A percentile compares a stretch with the other conserved stretches of the same genome.
Evolutionary conservation across 768 basidiomycete genomes (phyloP).

Genomic region (Tephrocybe sp.): DNA sequence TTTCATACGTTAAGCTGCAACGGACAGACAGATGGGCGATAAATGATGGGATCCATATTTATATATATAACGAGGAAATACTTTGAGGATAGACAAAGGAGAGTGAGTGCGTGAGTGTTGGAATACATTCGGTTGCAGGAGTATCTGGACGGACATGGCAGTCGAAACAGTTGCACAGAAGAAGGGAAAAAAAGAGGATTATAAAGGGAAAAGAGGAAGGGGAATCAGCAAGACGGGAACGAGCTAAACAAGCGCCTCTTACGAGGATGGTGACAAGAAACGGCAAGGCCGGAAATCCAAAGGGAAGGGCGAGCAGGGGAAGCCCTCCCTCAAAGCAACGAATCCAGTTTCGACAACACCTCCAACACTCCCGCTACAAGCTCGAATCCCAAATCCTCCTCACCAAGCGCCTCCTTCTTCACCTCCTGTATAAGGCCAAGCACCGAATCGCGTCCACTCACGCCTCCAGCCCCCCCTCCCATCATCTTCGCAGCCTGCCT

Average conservation of each 20-base stretch:
- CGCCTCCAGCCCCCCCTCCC: conserved; percentile 47
- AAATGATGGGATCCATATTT: not conserved
- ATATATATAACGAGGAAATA: not conserved
- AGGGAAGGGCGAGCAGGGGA: too few relatives aligned
- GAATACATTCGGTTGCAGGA: not conserved
- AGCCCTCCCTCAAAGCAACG: conserved; percentile 50
- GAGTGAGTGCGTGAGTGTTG: not conserved
- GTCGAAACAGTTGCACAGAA: too few relatives aligned
- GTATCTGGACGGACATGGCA: not conserved
- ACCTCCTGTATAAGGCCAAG: conserved; percentile 74
- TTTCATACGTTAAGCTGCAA: too few relatives aligned
- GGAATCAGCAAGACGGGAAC: too few relatives aligned
- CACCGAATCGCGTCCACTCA: conserved; percentile 58
- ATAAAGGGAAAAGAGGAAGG: not conserved
- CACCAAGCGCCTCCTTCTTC: conserved; percentile 62
- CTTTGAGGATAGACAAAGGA: not conserved
- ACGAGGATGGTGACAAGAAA: too few relatives aligned
- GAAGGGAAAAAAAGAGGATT: not conserved
- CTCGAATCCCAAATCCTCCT: conserved; percentile 87
- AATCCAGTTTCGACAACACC: conserved; percentile 91
- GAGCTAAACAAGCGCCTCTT: too few relatives aligned
- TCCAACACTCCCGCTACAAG: conserved; percentile 90
- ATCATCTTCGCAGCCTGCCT: conserved; percentile 47
- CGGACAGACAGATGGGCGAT: too few relatives aligned
- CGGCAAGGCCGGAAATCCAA: not conserved